Evolutionary conservation across 2,329 filamentous ascomycete species (phyloP), one percentile per base, ranked within the genome.

Genomic region (Microsporum ferrugineum): DNA sequence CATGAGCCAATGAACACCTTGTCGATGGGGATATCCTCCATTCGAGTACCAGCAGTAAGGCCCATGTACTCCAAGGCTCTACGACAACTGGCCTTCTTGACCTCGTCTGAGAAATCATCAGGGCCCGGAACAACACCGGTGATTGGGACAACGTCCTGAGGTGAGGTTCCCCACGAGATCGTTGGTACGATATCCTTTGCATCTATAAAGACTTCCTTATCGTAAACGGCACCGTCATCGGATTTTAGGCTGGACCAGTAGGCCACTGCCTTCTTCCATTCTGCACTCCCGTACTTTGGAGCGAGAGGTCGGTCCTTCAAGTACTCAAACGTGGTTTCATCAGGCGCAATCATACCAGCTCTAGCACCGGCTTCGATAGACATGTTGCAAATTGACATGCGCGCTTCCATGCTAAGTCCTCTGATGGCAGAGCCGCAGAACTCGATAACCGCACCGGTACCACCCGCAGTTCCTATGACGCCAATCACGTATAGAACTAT

Each of bases 351-450:
- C 91, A 99, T 95, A 67, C 94, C 94, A 63, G 92, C 92, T 77
- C 94, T 84, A 56, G 94, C 94, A 76, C 94, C 94, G 67, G 82
- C 94, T 80, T 99, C 94, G 68, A 97, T 96, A 12, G 91, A 91
- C 94, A 97, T 97, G 80, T 99, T 99, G 80, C 94, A 97, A 73
- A 99, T 95, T 65, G 91, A 96, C 94, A 99, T 97, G 67, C 94
- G 86, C 49, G 92, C 94, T 77, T 97, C 94, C 84, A 99, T 96
- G 76, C 89, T 95, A 68, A 97, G 80, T 64, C 77, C 78, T 68
- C 90, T 86, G 72, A 99, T 96, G 64, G 94, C 89, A 58, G 91
- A 96, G 63, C 94, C 94, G 72, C 91, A 96, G 79, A 92, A 99
- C 79, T 99, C 94, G 69, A 99, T 96, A 66, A 97, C 94, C 59